Percentiles rank a stretch among this genome's conserved stretches.
phyloP scores from a whole-genome alignment of 176 grass and related monocot genomes.

The Miscanthus lutarioriparius region DNA sequence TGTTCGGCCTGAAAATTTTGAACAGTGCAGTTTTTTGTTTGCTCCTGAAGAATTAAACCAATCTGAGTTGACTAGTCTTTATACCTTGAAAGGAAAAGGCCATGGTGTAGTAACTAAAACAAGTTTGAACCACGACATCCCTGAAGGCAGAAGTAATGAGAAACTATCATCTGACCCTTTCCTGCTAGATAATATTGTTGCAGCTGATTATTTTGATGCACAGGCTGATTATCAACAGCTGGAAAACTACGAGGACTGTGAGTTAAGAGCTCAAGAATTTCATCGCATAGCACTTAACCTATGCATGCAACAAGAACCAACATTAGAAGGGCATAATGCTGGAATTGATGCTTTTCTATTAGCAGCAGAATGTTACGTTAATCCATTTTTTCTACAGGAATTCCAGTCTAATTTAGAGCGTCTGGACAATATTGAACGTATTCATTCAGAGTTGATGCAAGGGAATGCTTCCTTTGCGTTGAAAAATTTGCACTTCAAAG shows the following conservation, averaged over 20 bases:
- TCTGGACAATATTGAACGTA: slow-evolving; percentile 59
- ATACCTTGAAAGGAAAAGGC: slow-evolving; percentile 40
- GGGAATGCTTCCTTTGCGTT: slow-evolving; percentile 39
- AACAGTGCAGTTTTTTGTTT: slow-evolving; percentile 64
- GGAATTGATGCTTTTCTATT: slow-evolving; percentile 92
- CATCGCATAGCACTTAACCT: slow-evolving; percentile 74
- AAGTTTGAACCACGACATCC: slow-evolving; percentile 40
- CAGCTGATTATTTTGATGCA: slow-evolving; percentile 71
- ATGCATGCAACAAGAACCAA: slow-evolving; percentile 62
- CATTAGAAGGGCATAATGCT: slow-evolving; percentile 74
- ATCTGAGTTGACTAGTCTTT: slow-evolving; percentile 53
- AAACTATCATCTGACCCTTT: slow-evolving; percentile 41
- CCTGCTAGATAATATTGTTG: slow-evolving; percentile 63
- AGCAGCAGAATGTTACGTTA: slow-evolving; percentile 90
- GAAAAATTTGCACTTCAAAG: slow-evolving; percentile 53
- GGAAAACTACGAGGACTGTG: slow-evolving; percentile 66
- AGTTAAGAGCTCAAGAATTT: slow-evolving; percentile 80
- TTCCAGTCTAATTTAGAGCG: slow-evolving; percentile 58
- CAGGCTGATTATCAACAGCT: slow-evolving; percentile 87
- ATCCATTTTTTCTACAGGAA: slow-evolving; percentile 77
- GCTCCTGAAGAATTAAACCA: slow-evolving; percentile 72
- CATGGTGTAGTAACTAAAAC: slow-evolving; percentile 40
- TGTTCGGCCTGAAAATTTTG: slow-evolving; percentile 42
- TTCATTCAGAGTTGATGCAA: slow-evolving; percentile 59
- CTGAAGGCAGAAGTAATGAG: slow-evolving; percentile 44